Evolutionary conservation across 2,329 filamentous ascomycete species (phyloP).

Genomic region (Pseudomassariella vexata): DNA sequence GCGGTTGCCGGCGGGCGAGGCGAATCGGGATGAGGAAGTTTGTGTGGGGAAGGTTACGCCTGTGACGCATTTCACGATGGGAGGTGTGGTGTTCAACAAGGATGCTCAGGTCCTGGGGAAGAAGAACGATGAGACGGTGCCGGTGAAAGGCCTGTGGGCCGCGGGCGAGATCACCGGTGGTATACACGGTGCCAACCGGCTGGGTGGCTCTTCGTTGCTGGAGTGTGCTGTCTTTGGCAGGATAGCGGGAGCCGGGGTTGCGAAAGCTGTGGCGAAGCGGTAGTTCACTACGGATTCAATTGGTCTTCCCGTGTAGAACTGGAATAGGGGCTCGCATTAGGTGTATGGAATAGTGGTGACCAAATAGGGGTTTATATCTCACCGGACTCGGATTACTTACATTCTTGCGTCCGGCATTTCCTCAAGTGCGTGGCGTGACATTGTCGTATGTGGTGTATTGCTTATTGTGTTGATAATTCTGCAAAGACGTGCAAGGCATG

Average conservation of each 20-base stretch:
- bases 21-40: constrained; percentile 43
- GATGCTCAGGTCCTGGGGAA: constrained; percentile 43
- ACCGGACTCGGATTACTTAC: too few species aligned
- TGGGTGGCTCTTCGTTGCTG: constrained; percentile 56
- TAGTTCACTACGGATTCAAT: too few species aligned
- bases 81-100: constrained; percentile 52
- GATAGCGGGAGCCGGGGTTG: constrained; percentile 46
- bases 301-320: too few species aligned
- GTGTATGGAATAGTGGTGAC: too few species aligned
- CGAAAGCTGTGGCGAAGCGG: constrained; percentile 17
- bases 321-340: too few species aligned
- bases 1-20: constrained; percentile 37
- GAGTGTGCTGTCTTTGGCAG: constrained; percentile 61
- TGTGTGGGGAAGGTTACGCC: constrained; percentile 57
- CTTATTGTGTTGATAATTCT: too few species aligned
- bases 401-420: too few species aligned
- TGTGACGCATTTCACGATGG: constrained; percentile 63
- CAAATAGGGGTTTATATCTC: too few species aligned
- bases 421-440: too few species aligned
- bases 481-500: too few species aligned
- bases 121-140: constrained; percentile 26
- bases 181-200: constrained; percentile 56
- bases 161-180: constrained; percentile 62
- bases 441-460: too few species aligned
- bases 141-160: constrained; percentile 53